Conservation (phyloP, 306 rosid species). For the Rosa chinensis region DNA sequence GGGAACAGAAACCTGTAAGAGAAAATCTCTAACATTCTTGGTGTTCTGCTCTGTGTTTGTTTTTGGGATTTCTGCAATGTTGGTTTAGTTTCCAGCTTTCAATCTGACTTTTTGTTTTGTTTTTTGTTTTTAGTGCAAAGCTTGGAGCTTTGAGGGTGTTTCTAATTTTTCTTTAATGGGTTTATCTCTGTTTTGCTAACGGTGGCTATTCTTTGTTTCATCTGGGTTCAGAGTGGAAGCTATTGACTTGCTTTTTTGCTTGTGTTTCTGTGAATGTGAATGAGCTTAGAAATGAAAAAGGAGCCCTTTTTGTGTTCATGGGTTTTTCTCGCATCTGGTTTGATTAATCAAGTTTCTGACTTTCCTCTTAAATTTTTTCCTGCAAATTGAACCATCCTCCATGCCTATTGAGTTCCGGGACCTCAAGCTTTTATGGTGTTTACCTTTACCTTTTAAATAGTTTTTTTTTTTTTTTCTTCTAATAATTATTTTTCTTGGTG, state of each 20-base stretch:
- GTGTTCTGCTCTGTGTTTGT: slow-evolving; percentile 1
- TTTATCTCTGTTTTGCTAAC: not conserved
- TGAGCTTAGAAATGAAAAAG: not conserved
- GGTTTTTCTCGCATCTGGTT: not conserved
- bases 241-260: not conserved
- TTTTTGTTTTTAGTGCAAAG: slow-evolving; percentile 10
- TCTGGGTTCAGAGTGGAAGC: not conserved
- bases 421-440: slow-evolving; percentile 3
- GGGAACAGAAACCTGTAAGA: slow-evolving; percentile 33
- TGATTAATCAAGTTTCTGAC: slow-evolving; percentile 1
- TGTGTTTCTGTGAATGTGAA: not conserved
- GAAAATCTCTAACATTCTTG: slow-evolving; percentile 25
- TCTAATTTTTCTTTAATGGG: slow-evolving; percentile 13
- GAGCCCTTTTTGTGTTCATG: not conserved
- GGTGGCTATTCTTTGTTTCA: not conserved
- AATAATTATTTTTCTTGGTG: not conserved
- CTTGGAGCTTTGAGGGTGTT: slow-evolving; percentile 26
- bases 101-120: slow-evolving; percentile 11
- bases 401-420: not conserved
- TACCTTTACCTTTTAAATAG: not conserved
- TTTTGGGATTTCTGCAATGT: slow-evolving; percentile 36
- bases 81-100: slow-evolving; percentile 24
- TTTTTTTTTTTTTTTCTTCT: not conserved
- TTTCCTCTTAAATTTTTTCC: slow-evolving; percentile 22
- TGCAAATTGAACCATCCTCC: slow-evolving; percentile 15